These are phyloP conservation scores for Tuctoria greenei DNA, from an alignment of 176 grass and related monocot genomes.

Conservation along the genomic window DNA sequence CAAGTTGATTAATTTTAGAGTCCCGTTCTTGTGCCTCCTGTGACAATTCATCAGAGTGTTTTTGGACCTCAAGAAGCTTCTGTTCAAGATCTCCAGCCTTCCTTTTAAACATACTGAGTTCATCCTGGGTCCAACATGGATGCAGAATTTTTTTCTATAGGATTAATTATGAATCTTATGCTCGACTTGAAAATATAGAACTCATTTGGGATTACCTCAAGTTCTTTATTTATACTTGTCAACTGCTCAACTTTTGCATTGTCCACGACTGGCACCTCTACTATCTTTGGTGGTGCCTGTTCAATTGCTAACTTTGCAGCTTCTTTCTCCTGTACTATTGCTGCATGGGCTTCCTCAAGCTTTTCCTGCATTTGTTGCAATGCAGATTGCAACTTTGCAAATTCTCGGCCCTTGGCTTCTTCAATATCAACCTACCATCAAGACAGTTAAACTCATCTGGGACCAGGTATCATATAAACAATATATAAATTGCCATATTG, in stretches of 20 bases:
- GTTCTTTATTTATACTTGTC: constrained; percentile 63
- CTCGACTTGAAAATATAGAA: constrained; percentile 25
- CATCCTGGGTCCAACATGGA: constrained; percentile 45
- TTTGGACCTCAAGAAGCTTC: constrained; percentile 59
- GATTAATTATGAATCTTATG: constrained; percentile 15
- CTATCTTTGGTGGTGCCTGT: constrained; percentile 81
- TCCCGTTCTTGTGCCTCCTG: constrained; percentile 58
- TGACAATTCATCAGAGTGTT: constrained; percentile 49
- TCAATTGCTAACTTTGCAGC: constrained; percentile 74
- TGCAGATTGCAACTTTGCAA: constrained; percentile 62
- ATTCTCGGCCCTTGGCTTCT: constrained; percentile 80
- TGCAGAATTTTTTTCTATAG: constrained; percentile 6
- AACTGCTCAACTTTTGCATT: constrained; percentile 65
- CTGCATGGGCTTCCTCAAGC: constrained; percentile 61
- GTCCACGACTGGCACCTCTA: constrained; percentile 76
- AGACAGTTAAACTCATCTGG: constrained; percentile 26
- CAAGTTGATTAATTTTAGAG: constrained; percentile 62
- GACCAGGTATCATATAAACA: constrained; percentile 8
- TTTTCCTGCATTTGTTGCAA: constrained; percentile 80
- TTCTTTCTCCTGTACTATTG: constrained; percentile 72
- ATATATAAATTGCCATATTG: constrained; percentile 2
- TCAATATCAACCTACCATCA: constrained; percentile 70
- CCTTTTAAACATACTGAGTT: constrained; percentile 58
- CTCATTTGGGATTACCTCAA: constrained; percentile 53
- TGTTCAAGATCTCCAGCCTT: constrained; percentile 85